Evolutionary conservation across 768 basidiomycete genomes (phyloP).

Genomic region (Amanita molliuscula): DNA sequence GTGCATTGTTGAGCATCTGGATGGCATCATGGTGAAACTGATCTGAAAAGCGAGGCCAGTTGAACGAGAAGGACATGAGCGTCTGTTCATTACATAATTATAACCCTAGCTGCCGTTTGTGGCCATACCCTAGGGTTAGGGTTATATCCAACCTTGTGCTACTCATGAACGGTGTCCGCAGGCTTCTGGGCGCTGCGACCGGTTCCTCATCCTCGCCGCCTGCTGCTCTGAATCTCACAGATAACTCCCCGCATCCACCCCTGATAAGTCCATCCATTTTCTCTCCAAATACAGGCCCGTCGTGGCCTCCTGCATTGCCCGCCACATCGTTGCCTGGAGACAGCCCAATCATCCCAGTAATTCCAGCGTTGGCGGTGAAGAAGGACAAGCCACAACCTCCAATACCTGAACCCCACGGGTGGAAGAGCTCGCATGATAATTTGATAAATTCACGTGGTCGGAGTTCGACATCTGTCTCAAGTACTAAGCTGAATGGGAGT

Average conservation of each 20-base stretch:
- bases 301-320: constrained; percentile 8
- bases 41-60: constrained; percentile 96
- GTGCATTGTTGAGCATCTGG: constrained; percentile 92
- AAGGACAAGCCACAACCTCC: constrained; percentile 5
- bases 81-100: constrained; percentile 5
- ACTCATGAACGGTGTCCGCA: constrained; percentile 64
- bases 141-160: constrained; percentile 7
- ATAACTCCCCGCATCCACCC: not conserved
- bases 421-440: not conserved
- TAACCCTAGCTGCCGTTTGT: not conserved
- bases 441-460: not conserved
- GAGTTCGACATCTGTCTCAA: constrained; percentile 8
- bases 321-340: constrained; percentile 2
- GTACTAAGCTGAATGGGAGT: constrained; percentile 9
- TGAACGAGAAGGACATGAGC: constrained; percentile 80
- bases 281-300: not conserved
- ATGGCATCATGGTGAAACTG: constrained; percentile 95
- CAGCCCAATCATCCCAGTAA: not conserved
- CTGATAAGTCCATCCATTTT: not conserved
- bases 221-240: not conserved
- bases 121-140: constrained; percentile 13
- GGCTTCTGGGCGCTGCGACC: constrained; percentile 41
- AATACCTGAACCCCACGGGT: not conserved
- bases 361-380: not conserved
- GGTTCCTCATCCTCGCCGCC: constrained; percentile 7